Evolutionary conservation across 2,329 filamentous ascomycete genomes (phyloP), one percentile per base, ranked within the genome.

Genomic region (Tolypocladium pustulatum): DNA sequence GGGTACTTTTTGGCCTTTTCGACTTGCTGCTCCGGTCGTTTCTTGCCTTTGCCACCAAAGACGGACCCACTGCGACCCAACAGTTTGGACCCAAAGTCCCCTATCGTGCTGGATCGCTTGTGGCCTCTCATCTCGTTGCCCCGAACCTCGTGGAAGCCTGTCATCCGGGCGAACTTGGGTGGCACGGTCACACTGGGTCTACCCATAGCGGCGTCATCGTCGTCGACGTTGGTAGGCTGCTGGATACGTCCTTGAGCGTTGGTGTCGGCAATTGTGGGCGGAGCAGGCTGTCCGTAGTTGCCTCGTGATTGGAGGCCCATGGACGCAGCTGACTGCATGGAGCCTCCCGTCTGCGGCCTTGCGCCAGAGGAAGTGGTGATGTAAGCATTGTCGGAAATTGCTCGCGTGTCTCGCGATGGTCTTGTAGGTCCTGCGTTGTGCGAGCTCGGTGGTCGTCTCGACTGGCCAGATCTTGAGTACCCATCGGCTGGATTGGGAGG

Each of bases 161-260:
- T 77, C 54, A 83, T 77, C 61, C 77, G 73, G n/a, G 81, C 78
- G 62, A 85, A 82, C 66, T 85, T 87, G 66, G 76, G 72, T 59
- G 78, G 82, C 63, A 80, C 80, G 67, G 73, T 83, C 60, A 87
- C 68, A 79, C 88, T 76, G 70, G 84, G 69, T 72, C 87, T 75
- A 76, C 85, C 70, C 55, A 87, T 81, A 17, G 86, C 82, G 57
- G 83, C 79, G 25, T 88, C 88, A 37, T 93, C 91, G 40, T 92
- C 91, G 63, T 83, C 84, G 3, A 59, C 61, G 43, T 66, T 69
- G 1, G 66, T 64, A 67, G 89, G 89, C 70, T 96, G 93, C 64
- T 94, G 89, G 66, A 97, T 91, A 62, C 89, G 89, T 62, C 91
- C 93, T 71, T 96, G 89, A 4, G 84, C 91, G 72, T 94, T 96